phyloP scores from a whole-genome alignment of 768 basidiomycete species.

The Xerocomellus amylosporus region DNA sequence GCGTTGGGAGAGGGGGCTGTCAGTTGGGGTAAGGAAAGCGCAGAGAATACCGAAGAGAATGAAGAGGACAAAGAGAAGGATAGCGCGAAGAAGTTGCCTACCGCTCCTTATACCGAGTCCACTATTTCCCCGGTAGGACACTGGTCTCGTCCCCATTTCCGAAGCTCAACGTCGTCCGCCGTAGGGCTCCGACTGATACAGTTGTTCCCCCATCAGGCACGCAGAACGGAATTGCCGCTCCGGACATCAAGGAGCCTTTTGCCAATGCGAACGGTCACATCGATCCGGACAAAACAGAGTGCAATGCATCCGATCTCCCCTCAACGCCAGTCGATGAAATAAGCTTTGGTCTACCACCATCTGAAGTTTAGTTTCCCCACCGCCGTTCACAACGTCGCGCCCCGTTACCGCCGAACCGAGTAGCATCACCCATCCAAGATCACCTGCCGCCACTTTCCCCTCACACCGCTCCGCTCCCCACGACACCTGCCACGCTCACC shows the following conservation, averaged over 20 bases:
- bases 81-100: constrained; percentile 13
- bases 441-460: constrained; percentile 21
- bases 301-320: constrained; percentile 8
- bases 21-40: constrained; percentile 49
- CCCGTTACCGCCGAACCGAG: constrained; percentile 10
- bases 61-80: constrained; percentile 21
- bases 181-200: constrained; percentile 13
- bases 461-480: constrained; percentile 19
- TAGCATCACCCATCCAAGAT: neutral
- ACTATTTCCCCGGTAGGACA: no score
- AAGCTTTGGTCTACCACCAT: constrained; percentile 15
- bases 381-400: neutral
- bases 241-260: constrained; percentile 4
- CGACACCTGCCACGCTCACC: constrained; percentile 21
- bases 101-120: no score
- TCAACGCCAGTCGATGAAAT: constrained; percentile 23
- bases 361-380: neutral
- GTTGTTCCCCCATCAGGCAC: neutral
- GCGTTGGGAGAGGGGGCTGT: constrained; percentile 57
- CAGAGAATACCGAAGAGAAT: constrained; percentile 23
- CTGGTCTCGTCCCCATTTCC: no score
- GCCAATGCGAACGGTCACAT: constrained; percentile 1
- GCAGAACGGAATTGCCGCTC: neutral
- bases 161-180: constrained; percentile 41
- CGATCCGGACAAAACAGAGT: constrained; percentile 8